Percentiles rank a stretch among this genome's conserved stretches.
These are phyloP conservation scores for Mollisia scopiformis DNA, from an alignment of 2,329 filamentous ascomycete species.

Conservation along the genomic window DNA sequence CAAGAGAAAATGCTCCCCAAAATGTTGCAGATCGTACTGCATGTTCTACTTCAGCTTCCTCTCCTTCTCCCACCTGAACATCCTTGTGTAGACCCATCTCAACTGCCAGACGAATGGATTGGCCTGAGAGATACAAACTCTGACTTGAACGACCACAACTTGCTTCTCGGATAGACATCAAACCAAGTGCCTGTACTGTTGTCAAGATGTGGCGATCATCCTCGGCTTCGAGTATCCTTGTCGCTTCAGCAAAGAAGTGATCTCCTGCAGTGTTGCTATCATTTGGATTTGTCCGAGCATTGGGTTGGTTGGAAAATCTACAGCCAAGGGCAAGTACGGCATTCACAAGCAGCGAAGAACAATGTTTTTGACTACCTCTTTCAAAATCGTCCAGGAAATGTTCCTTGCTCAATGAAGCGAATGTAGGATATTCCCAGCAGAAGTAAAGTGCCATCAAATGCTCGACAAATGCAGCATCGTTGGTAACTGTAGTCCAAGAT, in stretches of 20 bases:
- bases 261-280: conserved; percentile 68
- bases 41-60: conserved; percentile 51
- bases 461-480: conserved; percentile 60
- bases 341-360: conserved; percentile 46
- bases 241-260: conserved; percentile 73
- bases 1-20: conserved; percentile 48
- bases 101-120: conserved; percentile 72
- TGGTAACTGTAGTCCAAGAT: conserved; percentile 70
- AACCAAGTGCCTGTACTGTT: conserved; percentile 73
- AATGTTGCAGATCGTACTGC: conserved; percentile 54
- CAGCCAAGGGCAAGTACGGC: conserved; percentile 57
- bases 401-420: conserved; percentile 65
- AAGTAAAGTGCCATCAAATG: conserved; percentile 71
- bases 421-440: conserved; percentile 77
- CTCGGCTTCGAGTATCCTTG: conserved; percentile 56
- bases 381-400: conserved; percentile 33
- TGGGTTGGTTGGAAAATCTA: conserved; percentile 69
- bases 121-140: conserved; percentile 73
- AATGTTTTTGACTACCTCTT: conserved; percentile 24
- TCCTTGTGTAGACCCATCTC: conserved; percentile 41
- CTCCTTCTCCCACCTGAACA: conserved; percentile 14
- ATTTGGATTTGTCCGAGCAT: conserved; percentile 62
- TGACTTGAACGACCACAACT: conserved; percentile 74
- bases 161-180: conserved; percentile 77
- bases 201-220: conserved; percentile 65